Evolutionary conservation across 2,329 filamentous ascomycete species (phyloP).

Genomic region (Alternaria alternata): DNA sequence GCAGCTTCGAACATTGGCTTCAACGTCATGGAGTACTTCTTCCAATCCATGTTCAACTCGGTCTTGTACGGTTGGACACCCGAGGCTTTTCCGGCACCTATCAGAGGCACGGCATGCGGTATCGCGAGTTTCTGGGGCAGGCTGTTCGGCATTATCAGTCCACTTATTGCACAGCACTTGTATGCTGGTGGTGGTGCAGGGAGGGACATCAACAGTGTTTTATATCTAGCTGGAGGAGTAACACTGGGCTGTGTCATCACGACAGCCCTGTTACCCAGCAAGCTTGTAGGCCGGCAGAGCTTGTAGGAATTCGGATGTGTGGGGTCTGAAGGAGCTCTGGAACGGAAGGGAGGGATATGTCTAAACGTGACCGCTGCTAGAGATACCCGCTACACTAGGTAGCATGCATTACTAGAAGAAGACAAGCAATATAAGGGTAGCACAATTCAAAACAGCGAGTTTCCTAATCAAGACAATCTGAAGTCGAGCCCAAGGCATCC

Average conservation of each 20-base stretch:
- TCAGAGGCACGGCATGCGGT: constrained; percentile 63
- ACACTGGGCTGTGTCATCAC: constrained; percentile 62
- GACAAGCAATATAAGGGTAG: neutral
- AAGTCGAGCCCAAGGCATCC: neutral
- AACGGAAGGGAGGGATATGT: neutral
- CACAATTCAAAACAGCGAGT: neutral
- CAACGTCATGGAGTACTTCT: constrained; percentile 63
- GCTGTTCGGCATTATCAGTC: constrained; percentile 66
- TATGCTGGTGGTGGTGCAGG: constrained; percentile 37
- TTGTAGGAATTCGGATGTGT: neutral
- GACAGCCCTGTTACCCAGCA: constrained; percentile 59
- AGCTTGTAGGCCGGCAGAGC: constrained; percentile 36
- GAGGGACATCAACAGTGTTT: constrained; percentile 58
- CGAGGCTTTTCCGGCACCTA: constrained; percentile 60
- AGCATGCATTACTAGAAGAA: constrained; percentile 1
- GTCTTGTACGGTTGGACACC: constrained; percentile 63
- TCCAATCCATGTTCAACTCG: constrained; percentile 62
- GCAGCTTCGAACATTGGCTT: constrained; percentile 58
- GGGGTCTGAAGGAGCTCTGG: neutral
- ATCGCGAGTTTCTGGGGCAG: constrained; percentile 67
- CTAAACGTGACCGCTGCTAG: neutral
- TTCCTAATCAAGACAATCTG: neutral
- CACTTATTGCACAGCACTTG: constrained; percentile 62
- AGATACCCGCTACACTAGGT: constrained; percentile 7
- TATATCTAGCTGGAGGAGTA: constrained; percentile 66